phyloP scores from a whole-genome alignment of 441 rosid species.

The Pelargonium fulgidum region DNA sequence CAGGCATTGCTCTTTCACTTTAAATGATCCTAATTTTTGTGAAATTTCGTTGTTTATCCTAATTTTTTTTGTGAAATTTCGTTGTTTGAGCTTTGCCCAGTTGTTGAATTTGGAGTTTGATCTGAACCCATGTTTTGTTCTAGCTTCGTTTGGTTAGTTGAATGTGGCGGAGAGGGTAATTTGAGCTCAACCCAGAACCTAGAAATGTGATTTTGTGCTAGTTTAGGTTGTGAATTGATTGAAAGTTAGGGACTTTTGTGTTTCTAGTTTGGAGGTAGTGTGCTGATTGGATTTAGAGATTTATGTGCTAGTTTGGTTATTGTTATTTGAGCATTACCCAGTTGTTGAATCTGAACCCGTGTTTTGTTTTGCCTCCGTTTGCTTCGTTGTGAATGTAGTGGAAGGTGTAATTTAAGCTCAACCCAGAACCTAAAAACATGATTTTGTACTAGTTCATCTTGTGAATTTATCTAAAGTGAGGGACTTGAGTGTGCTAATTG shows the following conservation, averaged over 20 bases:
- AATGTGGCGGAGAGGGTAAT: neutral
- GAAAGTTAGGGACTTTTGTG: neutral
- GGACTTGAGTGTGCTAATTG: neutral
- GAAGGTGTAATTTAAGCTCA: neutral
- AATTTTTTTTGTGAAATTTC: neutral
- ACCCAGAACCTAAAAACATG: neutral
- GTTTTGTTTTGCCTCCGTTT: neutral
- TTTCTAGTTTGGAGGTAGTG: neutral
- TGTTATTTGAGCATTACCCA: neutral
- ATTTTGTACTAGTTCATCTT: neutral
- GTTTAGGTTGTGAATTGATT: neutral
- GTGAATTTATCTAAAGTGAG: conserved; percentile 1
- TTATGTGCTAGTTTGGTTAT: neutral
- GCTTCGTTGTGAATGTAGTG: neutral
- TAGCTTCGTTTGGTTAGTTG: neutral
- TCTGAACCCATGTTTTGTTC: conserved; percentile 4
- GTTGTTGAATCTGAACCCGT: neutral
- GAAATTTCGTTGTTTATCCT: conserved; percentile 4
- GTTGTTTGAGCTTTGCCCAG: conserved; percentile 11
- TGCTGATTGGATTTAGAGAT: too few relatives aligned
- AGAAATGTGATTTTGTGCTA: neutral
- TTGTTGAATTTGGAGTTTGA: conserved; percentile 7
- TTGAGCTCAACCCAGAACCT: neutral
- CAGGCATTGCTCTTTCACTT: conserved; percentile 36
- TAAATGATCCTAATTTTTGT: neutral